phyloP scores from a whole-genome alignment of 1,139 yeast genomes.

The Hyphopichia burtonii region DNA sequence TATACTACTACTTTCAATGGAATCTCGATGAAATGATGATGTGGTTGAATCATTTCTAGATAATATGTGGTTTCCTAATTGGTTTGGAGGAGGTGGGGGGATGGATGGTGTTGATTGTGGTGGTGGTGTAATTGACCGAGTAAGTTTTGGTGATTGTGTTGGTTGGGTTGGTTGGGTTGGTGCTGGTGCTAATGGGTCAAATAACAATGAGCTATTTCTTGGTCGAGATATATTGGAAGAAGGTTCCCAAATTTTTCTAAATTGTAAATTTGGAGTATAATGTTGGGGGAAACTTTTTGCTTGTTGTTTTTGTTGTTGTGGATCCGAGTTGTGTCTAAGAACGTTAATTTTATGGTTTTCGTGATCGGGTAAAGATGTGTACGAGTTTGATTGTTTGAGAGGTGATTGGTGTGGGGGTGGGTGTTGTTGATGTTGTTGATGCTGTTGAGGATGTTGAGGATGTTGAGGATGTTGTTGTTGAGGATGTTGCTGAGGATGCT shows the following conservation, averaged over 20 bases:
- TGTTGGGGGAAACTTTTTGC: conserved; percentile 14
- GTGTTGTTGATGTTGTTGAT: conserved; percentile 5
- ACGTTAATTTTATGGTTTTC: background rate
- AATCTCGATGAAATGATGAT: conserved; percentile 3
- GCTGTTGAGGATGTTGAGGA: conserved; percentile 6
- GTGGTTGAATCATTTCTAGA: conserved; percentile 8
- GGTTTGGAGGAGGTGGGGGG: conserved; percentile 2
- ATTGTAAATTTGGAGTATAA: conserved; percentile 32
- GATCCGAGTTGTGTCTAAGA: conserved; percentile 3
- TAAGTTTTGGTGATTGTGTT: background rate
- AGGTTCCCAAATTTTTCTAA: conserved; percentile 40
- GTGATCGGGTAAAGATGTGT: background rate
- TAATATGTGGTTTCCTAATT: conserved; percentile 5
- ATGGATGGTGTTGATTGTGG: background rate
- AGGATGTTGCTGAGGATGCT: conserved; percentile 1
- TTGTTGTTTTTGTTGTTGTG: background rate
- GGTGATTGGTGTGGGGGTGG: conserved; percentile 4
- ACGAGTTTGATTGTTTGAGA: conserved; percentile 2
- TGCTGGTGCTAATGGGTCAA: conserved; percentile 39
- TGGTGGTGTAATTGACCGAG: background rate
- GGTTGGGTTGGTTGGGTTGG: conserved; percentile 7
- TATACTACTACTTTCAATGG: conserved; percentile 5
- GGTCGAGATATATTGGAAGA: conserved; percentile 16
- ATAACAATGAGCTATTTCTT: conserved; percentile 36
- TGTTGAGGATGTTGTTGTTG: conserved; percentile 11